phyloP scores from a whole-genome alignment of 331 rosid genomes.

The Telfairia occidentalis region DNA sequence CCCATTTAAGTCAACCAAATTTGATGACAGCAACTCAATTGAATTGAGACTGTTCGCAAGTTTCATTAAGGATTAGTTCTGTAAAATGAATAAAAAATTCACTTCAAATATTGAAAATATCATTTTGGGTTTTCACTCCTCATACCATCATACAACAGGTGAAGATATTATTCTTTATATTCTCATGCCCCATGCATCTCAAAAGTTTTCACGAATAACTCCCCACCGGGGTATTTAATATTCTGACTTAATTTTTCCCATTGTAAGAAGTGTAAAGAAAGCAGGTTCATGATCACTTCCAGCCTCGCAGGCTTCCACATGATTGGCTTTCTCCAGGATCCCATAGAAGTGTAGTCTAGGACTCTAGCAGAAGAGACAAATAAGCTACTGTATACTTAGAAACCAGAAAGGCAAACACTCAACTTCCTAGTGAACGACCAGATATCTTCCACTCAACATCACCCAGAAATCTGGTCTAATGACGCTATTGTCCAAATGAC shows the following conservation, averaged over 20 bases:
- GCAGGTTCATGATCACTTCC: not conserved
- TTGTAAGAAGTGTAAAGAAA: not conserved
- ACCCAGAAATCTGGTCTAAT: not conserved
- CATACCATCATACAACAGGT: not conserved
- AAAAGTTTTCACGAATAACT: not conserved
- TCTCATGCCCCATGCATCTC: not conserved
- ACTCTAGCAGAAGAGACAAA: not conserved
- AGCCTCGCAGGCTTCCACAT: not conserved
- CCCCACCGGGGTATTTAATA: not conserved
- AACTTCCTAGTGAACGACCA: not conserved
- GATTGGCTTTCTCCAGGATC: not conserved
- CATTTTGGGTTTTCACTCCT: not conserved
- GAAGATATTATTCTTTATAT: not conserved
- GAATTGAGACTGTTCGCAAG: not conserved
- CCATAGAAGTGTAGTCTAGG: not conserved
- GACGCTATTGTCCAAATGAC: not conserved
- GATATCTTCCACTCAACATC: not conserved
- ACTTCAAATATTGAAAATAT: conserved; percentile 1
- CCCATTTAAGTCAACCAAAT: not conserved
- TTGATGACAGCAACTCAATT: not conserved
- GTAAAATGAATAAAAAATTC: not conserved
- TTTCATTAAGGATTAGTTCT: not conserved
- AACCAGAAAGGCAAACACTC: not conserved
- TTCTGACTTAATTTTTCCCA: not conserved
- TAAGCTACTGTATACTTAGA: not conserved